phyloP scores from a whole-genome alignment of 345 rosid species.

The Gossypium australe region DNA sequence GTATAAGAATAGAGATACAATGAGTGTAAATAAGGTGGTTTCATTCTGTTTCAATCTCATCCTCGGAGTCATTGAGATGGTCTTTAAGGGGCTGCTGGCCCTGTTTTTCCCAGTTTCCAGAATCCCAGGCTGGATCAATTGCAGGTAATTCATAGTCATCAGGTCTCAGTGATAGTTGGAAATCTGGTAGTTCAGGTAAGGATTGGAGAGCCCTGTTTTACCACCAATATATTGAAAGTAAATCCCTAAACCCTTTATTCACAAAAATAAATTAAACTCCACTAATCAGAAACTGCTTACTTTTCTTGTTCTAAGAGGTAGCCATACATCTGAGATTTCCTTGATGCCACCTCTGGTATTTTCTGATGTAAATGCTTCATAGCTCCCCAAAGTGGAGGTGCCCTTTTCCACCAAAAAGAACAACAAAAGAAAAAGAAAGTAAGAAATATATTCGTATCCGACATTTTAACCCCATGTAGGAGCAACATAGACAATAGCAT shows the following conservation, averaged over 20 bases:
- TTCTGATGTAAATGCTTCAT: constrained; percentile 83
- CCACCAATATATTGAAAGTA: constrained; percentile 1
- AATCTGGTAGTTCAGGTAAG: constrained; percentile 81
- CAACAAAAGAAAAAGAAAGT: neutral
- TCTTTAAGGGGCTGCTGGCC: constrained; percentile 49
- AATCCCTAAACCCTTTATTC: neutral
- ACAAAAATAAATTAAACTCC: neutral
- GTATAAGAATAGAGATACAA: constrained; percentile 1
- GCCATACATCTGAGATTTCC: constrained; percentile 78
- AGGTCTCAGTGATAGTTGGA: constrained; percentile 77
- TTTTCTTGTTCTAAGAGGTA: constrained; percentile 85
- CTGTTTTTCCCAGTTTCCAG: constrained; percentile 46
- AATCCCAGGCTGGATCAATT: constrained; percentile 47
- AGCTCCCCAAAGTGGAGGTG: constrained; percentile 81
- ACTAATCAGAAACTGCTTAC: constrained; percentile 35
- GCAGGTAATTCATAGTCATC: constrained; percentile 67
- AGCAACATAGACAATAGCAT: neutral
- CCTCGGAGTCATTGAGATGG: constrained; percentile 56
- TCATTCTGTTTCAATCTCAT: constrained; percentile 35
- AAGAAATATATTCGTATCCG: neutral
- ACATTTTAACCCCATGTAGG: neutral
- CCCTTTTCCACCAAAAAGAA: constrained; percentile 29
- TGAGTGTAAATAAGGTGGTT: neutral
- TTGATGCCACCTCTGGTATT: constrained; percentile 82
- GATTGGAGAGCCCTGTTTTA: constrained; percentile 59